phyloP scores from a whole-genome alignment of 1,139 yeast species.

The Blastobotrys capitulatus region DNA sequence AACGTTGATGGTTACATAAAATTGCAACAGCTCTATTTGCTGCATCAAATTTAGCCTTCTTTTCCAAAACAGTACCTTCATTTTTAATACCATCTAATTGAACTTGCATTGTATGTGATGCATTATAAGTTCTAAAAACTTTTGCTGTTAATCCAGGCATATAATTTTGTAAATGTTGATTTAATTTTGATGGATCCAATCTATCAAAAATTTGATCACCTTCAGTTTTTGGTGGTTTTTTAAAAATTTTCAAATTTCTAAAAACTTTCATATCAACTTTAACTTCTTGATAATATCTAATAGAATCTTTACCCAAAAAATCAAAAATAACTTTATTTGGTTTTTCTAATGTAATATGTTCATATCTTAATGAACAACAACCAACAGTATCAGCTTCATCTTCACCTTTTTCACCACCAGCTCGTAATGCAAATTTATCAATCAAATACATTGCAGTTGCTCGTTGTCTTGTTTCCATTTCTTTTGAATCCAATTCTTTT shows the following conservation, averaged over 20 bases:
- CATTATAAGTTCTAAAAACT: constrained; percentile 96
- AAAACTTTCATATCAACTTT: constrained; percentile 87
- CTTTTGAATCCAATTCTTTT: constrained; percentile 59
- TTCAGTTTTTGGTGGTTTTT: constrained; percentile 79
- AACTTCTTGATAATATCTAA: constrained; percentile 86
- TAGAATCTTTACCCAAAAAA: constrained; percentile 93
- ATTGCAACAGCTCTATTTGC: constrained; percentile 95
- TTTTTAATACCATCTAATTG: constrained; percentile 77
- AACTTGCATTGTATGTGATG: constrained; percentile 95
- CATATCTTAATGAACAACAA: constrained; percentile 88
- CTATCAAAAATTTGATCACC: constrained; percentile 94
- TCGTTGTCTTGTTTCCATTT: constrained; percentile 84
- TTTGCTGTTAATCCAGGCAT: constrained; percentile 95
- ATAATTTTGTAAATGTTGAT: constrained; percentile 81
- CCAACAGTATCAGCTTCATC: constrained; percentile 99
- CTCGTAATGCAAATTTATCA: constrained; percentile 94
- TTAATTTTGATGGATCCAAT: constrained; percentile 73
- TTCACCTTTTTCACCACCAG: constrained; percentile 96
- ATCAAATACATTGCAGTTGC: constrained; percentile 93
- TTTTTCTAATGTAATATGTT: constrained; percentile 80
- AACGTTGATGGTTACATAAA: constrained; percentile 94
- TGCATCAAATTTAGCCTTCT: constrained; percentile 82
- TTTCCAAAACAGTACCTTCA: constrained; percentile 83
- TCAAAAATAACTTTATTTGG: constrained; percentile 89
- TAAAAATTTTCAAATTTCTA: constrained; percentile 79